Conservation (phyloP, 768 basidiomycete species). For the Collybia sordida region DNA sequence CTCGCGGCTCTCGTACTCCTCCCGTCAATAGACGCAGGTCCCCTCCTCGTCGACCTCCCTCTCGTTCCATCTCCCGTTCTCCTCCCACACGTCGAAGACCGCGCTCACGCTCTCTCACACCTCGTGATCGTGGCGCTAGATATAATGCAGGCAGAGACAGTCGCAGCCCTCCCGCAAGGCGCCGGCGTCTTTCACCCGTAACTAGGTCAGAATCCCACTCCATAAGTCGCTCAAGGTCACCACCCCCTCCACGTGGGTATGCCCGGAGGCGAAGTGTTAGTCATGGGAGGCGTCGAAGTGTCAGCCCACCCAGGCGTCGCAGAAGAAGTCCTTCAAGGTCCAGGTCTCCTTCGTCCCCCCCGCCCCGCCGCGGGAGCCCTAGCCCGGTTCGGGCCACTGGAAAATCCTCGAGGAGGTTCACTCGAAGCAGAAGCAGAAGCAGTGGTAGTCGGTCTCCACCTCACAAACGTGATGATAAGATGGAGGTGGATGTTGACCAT, state of each 20-base stretch:
- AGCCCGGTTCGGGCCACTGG: constrained; percentile 17
- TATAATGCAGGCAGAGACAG: constrained; percentile 39
- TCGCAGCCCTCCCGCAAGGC: constrained; percentile 55
- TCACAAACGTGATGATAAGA: constrained; percentile 19
- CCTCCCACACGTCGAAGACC: constrained; percentile 33
- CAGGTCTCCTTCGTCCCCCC: constrained; percentile 29
- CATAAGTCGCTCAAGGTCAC: constrained; percentile 39
- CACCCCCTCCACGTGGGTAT: constrained; percentile 35
- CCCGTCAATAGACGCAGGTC: constrained; percentile 27
- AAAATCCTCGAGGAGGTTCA: constrained; percentile 11
- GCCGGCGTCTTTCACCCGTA: constrained; percentile 40
- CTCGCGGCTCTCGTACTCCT: constrained; percentile 31
- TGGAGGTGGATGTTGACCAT: constrained; percentile 33
- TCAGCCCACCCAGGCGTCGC: constrained; percentile 23
- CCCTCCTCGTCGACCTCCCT: constrained; percentile 43
- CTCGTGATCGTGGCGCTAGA: constrained; percentile 39
- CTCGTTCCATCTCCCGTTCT: constrained; percentile 44
- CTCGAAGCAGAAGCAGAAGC: constrained; percentile 30
- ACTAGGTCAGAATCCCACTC: constrained; percentile 29
- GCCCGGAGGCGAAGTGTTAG: constrained; percentile 46
- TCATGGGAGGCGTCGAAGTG: constrained; percentile 34
- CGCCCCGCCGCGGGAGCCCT: constrained; percentile 29
- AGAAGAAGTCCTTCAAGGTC: constrained; percentile 27
- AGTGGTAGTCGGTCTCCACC: constrained; percentile 21
- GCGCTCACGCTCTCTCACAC: constrained; percentile 50